Evolutionary conservation across 2,329 filamentous ascomycete species (phyloP).

Genomic region (Colletotrichum sublineola): DNA sequence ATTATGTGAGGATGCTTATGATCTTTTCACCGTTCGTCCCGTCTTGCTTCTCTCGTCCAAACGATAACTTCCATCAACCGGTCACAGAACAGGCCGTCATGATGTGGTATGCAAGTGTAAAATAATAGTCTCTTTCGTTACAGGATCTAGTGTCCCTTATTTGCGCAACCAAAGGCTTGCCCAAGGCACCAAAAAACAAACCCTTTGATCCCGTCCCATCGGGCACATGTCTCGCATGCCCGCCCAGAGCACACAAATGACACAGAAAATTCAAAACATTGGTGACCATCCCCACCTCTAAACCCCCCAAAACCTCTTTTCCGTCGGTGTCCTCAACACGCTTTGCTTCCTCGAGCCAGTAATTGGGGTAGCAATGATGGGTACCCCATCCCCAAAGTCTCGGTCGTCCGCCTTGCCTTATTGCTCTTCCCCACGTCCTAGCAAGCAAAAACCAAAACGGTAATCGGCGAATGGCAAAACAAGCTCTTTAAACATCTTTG

Average conservation of each 20-base stretch:
- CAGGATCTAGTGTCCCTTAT: conserved; percentile 33
- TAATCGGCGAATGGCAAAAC: background rate
- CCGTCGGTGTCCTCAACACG: background rate
- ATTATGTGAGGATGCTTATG: background rate
- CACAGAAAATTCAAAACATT: conserved; percentile 3
- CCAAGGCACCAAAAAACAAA: conserved; percentile 21
- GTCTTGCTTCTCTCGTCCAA: background rate
- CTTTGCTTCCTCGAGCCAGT: background rate
- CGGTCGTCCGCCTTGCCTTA: background rate
- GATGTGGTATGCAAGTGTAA: background rate
- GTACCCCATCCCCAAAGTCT: background rate
- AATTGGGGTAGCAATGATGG: background rate
- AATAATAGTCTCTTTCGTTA: conserved; percentile 32
- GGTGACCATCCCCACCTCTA: background rate
- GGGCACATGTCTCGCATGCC: background rate
- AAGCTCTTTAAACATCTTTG: background rate
- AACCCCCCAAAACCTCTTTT: background rate
- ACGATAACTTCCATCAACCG: background rate
- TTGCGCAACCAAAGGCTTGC: conserved; percentile 27
- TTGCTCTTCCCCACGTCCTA: background rate
- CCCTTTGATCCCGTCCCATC: conserved; percentile 7
- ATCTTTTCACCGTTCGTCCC: no score
- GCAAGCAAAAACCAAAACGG: background rate
- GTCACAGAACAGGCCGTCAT: background rate
- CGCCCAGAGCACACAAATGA: conserved; percentile 24